Percentiles rank a stretch among this genome's conserved stretches.
Conservation (phyloP, 805 yeast genomes). For the Starmerella powellii region DNA sequence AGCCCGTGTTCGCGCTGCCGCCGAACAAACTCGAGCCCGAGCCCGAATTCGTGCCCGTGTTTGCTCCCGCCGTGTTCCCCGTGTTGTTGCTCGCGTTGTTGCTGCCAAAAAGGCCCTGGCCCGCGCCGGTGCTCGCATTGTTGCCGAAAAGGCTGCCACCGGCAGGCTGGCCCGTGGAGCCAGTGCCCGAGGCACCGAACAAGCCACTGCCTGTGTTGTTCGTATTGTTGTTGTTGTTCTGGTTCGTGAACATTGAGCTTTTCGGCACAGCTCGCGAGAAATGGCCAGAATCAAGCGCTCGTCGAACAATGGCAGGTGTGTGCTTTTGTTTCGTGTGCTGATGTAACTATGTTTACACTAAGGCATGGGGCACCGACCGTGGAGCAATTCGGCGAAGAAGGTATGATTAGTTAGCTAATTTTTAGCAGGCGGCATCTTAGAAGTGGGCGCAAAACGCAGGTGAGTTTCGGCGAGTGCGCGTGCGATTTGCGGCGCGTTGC, state of each 20-base stretch:
- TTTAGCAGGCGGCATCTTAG: no score
- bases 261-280: not conserved
- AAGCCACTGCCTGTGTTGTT: conserved; percentile 1
- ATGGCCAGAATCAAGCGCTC: not conserved
- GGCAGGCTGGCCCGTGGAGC: not conserved
- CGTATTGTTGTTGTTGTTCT: not conserved
- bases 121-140: not conserved
- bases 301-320: not conserved
- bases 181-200: conserved; percentile 2
- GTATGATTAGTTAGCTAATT: no score
- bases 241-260: conserved; percentile 5
- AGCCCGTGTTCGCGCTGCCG: not conserved
- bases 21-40: not conserved
- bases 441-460: no score
- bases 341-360: not conserved
- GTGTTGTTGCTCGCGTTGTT: no score
- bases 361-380: no score
- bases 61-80: no score
- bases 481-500: no score
- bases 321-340: conserved; percentile 4
- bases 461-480: no score
- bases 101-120: conserved; percentile 1
- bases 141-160: conserved; percentile 1
- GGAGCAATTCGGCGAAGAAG: no score
- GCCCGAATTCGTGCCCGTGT: no score